Conservation (phyloP, 2,329 filamentous ascomycete species). For the Beauveria asiatica region DNA sequence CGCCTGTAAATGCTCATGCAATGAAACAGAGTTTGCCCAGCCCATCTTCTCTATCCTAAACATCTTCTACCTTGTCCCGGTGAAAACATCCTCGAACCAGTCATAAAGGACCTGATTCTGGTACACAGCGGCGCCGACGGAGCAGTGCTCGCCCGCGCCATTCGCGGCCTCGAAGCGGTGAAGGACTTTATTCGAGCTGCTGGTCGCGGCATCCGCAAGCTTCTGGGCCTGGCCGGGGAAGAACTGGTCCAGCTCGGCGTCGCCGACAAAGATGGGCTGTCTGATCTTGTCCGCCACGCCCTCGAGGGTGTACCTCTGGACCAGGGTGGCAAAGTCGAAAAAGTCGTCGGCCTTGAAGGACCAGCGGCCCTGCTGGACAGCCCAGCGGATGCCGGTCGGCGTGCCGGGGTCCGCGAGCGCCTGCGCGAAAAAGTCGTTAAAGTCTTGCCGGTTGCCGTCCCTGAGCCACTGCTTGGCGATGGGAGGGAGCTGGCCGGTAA, state of each 20-base stretch:
- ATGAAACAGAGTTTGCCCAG: neutral
- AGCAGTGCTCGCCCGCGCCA: constrained; percentile 11
- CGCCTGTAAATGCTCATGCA: neutral
- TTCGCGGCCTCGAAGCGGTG: constrained; percentile 3
- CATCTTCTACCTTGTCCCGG: neutral
- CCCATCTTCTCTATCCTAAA: too few species aligned
- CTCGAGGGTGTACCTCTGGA: constrained; percentile 14
- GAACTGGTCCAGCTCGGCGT: constrained; percentile 16
- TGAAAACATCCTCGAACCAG: constrained; percentile 7
- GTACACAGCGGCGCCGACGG: constrained; percentile 2
- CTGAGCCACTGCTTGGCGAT: constrained; percentile 11
- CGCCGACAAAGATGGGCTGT: constrained; percentile 17
- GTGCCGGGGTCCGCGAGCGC: neutral
- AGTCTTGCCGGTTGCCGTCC: constrained; percentile 12
- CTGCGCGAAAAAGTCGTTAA: constrained; percentile 15
- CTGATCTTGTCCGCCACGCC: constrained; percentile 15
- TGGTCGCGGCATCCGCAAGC: neutral
- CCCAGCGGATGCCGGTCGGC: constrained; percentile 17
- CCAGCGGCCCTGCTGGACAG: constrained; percentile 20
- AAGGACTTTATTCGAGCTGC: constrained; percentile 3
- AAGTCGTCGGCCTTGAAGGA: constrained; percentile 19
- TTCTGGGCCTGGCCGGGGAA: constrained; percentile 11
- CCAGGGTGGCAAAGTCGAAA: constrained; percentile 15
- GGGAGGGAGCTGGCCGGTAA: constrained; percentile 10
- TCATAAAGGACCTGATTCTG: constrained; percentile 8